phyloP scores from a whole-genome alignment of 768 basidiomycete species.

The Termitomyces sp. region DNA sequence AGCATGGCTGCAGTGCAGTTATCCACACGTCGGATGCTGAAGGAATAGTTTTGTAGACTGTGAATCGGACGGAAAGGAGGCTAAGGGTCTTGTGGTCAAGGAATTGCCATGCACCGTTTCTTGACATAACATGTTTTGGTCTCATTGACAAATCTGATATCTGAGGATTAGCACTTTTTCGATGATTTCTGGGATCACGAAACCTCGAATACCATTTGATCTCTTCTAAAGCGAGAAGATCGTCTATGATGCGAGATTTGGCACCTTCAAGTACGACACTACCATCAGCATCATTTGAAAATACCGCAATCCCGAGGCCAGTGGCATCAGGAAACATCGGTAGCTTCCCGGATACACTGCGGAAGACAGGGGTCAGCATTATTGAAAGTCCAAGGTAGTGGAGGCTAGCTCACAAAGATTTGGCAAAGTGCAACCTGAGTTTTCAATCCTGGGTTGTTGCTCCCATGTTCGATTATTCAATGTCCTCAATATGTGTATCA shows the following conservation, averaged over 20 bases:
- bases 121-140: constrained; percentile 16
- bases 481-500: constrained; percentile 34
- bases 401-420: constrained; percentile 4
- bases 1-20: too few species aligned
- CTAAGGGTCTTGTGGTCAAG: constrained; percentile 16
- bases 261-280: constrained; percentile 27
- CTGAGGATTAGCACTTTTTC: background rate
- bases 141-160: constrained; percentile 22
- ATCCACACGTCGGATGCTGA: too few species aligned
- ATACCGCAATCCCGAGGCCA: constrained; percentile 30
- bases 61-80: constrained; percentile 10
- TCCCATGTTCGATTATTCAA: constrained; percentile 39
- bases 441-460: constrained; percentile 32
- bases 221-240: constrained; percentile 24
- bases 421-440: constrained; percentile 15
- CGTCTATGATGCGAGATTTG: constrained; percentile 33
- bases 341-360: background rate
- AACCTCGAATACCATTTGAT: constrained; percentile 36
- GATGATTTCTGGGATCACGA: background rate
- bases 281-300: constrained; percentile 36
- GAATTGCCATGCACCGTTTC: constrained; percentile 20
- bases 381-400: background rate
- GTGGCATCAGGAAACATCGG: constrained; percentile 26
- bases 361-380: background rate
- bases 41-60: too few species aligned